Conservation (phyloP, 352 stramenopile species). For the Globisporangium ultimum region DNA sequence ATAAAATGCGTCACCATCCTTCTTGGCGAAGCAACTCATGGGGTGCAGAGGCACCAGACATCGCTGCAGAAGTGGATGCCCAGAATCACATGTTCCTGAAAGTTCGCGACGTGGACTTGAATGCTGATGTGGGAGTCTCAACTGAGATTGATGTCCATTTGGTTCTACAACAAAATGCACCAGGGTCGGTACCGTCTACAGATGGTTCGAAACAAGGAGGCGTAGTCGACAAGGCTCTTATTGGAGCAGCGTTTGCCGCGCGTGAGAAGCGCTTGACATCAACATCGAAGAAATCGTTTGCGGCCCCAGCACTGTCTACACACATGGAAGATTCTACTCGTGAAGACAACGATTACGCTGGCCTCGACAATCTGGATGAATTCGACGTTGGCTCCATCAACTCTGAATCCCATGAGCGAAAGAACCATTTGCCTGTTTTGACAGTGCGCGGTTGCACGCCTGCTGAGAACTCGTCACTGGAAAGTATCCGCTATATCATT, state of each 20-base stretch:
- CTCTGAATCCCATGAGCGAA: constrained; percentile 29
- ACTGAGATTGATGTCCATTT: constrained; percentile 71
- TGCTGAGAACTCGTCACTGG: constrained; percentile 74
- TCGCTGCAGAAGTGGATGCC: constrained; percentile 29
- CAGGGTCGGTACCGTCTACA: constrained; percentile 8
- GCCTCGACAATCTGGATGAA: constrained; percentile 75
- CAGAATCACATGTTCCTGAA: constrained; percentile 77
- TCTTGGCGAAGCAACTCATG: constrained; percentile 84
- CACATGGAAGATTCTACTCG: constrained; percentile 32
- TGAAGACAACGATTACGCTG: constrained; percentile 38
- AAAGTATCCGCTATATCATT: constrained; percentile 83
- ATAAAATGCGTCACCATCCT: constrained; percentile 78
- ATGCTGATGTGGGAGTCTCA: constrained; percentile 37
- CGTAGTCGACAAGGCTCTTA: constrained; percentile 32
- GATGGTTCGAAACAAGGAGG: constrained; percentile 30
- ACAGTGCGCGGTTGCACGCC: constrained; percentile 78
- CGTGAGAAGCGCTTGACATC: constrained; percentile 49
- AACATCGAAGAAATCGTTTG: constrained; percentile 42
- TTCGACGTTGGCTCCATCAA: constrained; percentile 70
- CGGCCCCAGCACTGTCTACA: constrained; percentile 29
- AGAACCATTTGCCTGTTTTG: constrained; percentile 57
- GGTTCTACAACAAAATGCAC: constrained; percentile 58
- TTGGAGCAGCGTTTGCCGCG: constrained; percentile 60
- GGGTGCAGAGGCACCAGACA: constrained; percentile 53
- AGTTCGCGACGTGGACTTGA: constrained; percentile 68